phyloP scores from a whole-genome alignment of 2,329 filamentous ascomycete genomes.

The Eutypella sp. region DNA sequence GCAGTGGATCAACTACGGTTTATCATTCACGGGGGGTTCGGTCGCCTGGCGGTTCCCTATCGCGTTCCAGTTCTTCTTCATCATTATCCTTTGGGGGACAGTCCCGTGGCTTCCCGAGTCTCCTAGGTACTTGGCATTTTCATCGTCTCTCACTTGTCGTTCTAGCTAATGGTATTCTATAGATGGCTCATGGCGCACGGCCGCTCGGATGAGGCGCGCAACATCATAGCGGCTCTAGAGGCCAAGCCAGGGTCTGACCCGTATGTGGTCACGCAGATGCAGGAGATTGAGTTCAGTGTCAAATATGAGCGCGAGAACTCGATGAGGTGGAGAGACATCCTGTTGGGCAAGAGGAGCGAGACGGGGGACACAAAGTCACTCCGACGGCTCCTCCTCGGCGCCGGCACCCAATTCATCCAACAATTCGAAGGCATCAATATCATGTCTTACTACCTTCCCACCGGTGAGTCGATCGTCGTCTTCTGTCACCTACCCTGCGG shows the following conservation, averaged over 20 bases:
- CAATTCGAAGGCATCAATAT: not conserved
- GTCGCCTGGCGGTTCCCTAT: slow-evolving; percentile 29
- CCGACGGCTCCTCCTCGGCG: not conserved
- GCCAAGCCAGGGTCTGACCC: slow-evolving; percentile 3
- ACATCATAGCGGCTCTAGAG: slow-evolving; percentile 7
- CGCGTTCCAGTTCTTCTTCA: slow-evolving; percentile 29
- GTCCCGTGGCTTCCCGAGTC: slow-evolving; percentile 5
- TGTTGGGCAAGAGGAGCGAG: not conserved
- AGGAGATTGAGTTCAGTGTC: slow-evolving; percentile 9
- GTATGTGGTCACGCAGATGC: slow-evolving; percentile 3
- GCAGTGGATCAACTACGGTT: slow-evolving; percentile 12
- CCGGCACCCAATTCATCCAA: not conserved
- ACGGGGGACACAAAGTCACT: not conserved
- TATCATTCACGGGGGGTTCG: slow-evolving; percentile 13
- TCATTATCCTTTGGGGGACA: slow-evolving; percentile 1
- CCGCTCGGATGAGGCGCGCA: slow-evolving; percentile 5
- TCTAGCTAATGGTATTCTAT: slow-evolving; percentile 19
- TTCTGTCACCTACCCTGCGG: not conserved
- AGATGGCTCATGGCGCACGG: slow-evolving; percentile 7
- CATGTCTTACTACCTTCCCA: not conserved
- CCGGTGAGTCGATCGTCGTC: not conserved
- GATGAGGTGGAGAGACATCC: slow-evolving; percentile 29
- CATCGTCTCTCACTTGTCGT: not conserved
- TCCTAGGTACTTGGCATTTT: slow-evolving; percentile 1
- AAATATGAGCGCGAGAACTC: slow-evolving; percentile 28